Conservation (phyloP, 805 yeast species). For the Lipomyces sp. region DNA sequence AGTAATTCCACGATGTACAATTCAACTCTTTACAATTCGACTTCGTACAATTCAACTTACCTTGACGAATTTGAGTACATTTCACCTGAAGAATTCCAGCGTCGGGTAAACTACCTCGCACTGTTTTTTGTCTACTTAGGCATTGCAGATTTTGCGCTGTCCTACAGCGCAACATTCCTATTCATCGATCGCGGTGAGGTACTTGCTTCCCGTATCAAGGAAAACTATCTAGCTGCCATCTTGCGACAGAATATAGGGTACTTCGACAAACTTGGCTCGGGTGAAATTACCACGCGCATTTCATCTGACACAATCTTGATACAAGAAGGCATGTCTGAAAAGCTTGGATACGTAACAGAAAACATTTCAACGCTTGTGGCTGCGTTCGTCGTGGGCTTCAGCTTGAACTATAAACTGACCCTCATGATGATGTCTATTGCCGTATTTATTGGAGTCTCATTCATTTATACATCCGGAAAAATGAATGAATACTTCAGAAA, state of each 20-base stretch:
- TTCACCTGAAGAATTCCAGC: constrained; percentile 44
- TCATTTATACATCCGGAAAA: constrained; percentile 30
- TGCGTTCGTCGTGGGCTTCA: constrained; percentile 40
- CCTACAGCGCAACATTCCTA: constrained; percentile 45
- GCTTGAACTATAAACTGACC: constrained; percentile 36
- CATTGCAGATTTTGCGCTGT: constrained; percentile 42
- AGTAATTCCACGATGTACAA: constrained; percentile 15
- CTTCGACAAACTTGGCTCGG: constrained; percentile 43
- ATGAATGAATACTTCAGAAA: constrained; percentile 33
- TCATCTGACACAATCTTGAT: constrained; percentile 42
- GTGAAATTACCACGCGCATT: constrained; percentile 43
- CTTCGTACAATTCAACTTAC: neutral
- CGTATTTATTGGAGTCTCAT: constrained; percentile 30
- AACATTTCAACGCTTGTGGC: constrained; percentile 38
- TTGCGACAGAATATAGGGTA: constrained; percentile 42
- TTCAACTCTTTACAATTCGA: constrained; percentile 9
- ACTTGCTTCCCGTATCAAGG: constrained; percentile 46
- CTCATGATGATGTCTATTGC: constrained; percentile 38
- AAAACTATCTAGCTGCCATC: constrained; percentile 39
- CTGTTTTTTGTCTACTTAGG: constrained; percentile 51
- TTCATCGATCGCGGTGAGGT: constrained; percentile 51
- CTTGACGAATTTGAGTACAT: constrained; percentile 23
- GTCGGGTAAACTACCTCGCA: constrained; percentile 45
- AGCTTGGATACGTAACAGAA: constrained; percentile 39
- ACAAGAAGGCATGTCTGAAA: constrained; percentile 44